Conservation (phyloP, 202 grass and related monocot species). For the Setaria viridis region DNA sequence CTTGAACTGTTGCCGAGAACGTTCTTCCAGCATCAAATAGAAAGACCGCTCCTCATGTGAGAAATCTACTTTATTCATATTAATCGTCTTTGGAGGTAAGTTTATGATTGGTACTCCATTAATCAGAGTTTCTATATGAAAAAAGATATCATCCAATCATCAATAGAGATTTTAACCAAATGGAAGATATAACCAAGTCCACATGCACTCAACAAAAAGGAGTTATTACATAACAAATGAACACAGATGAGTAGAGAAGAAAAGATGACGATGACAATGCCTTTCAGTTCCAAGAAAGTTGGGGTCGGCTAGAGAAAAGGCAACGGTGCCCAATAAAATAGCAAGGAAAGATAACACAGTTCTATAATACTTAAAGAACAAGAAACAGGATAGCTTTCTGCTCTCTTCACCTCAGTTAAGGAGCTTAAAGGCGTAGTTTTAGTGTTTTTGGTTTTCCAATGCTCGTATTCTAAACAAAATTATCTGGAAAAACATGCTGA, state of each 20-base stretch:
- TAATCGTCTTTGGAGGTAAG: slow-evolving; percentile 83
- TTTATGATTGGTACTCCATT: slow-evolving; percentile 95
- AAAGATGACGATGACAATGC: background rate
- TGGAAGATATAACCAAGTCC: slow-evolving; percentile 12
- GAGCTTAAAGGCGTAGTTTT: background rate
- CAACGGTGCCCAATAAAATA: slow-evolving; percentile 6
- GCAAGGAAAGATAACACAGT: slow-evolving; percentile 26
- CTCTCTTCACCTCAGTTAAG: slow-evolving; percentile 5
- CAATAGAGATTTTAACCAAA: slow-evolving; percentile 39
- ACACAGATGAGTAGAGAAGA: slow-evolving; percentile 10
- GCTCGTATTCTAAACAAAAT: background rate
- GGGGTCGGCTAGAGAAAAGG: background rate
- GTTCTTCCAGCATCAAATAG: slow-evolving; percentile 90
- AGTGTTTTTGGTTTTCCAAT: slow-evolving; percentile 31
- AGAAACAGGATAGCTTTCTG: slow-evolving; percentile 4
- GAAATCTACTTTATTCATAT: slow-evolving; percentile 87
- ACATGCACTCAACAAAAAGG: slow-evolving; percentile 22
- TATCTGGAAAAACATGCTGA: slow-evolving; percentile 5
- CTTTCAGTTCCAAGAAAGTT: background rate
- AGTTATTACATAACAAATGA: slow-evolving; percentile 3
- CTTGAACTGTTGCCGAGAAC: slow-evolving; percentile 95
- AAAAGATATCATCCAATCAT: slow-evolving; percentile 43
- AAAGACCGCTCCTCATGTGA: slow-evolving; percentile 84
- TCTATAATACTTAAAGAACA: slow-evolving; percentile 19
- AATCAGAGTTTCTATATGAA: slow-evolving; percentile 74